phyloP scores from a whole-genome alignment of 345 rosid genomes.

The Odontarrhena argentea region DNA sequence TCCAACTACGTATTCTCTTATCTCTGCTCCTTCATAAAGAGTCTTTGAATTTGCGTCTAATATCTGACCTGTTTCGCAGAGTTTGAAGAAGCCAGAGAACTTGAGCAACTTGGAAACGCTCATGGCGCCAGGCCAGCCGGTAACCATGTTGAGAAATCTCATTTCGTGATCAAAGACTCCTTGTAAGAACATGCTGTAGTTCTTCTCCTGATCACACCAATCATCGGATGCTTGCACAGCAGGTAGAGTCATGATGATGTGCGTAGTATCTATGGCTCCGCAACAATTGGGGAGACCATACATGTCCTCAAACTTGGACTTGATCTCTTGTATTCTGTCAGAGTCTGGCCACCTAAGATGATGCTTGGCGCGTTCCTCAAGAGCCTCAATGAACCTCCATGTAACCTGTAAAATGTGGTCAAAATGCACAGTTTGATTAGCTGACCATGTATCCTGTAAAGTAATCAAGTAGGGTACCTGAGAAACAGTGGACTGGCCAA shows the following conservation, averaged over 20 bases:
- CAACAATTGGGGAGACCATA: constrained; percentile 90
- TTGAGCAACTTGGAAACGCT: constrained; percentile 60
- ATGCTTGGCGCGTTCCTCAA: constrained; percentile 86
- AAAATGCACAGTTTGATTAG: neutral
- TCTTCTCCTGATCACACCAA: constrained; percentile 90
- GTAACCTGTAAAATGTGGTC: constrained; percentile 50
- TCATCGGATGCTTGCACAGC: constrained; percentile 95
- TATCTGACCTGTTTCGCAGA: constrained; percentile 62
- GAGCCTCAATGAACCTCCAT: constrained; percentile 96
- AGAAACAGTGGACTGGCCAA: constrained; percentile 96
- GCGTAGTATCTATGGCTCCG: constrained; percentile 87
- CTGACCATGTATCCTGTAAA: no score
- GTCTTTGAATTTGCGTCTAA: constrained; percentile 60
- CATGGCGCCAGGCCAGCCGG: constrained; percentile 97
- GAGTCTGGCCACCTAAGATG: constrained; percentile 89
- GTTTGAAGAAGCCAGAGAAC: constrained; percentile 78
- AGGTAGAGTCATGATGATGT: constrained; percentile 87
- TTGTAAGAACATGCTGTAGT: constrained; percentile 87
- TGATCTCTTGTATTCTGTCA: constrained; percentile 61
- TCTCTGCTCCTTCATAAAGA: constrained; percentile 41
- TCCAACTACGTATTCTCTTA: constrained; percentile 81
- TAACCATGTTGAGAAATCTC: constrained; percentile 92
- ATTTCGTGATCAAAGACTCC: constrained; percentile 86
- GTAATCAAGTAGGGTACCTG: constrained; percentile 37
- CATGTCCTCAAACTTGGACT: constrained; percentile 58